Evolutionary conservation across 495 filamentous ascomycete species (phyloP), one percentile per base, ranked within the genome.

Genomic region (Trichocladium antarcticum): DNA sequence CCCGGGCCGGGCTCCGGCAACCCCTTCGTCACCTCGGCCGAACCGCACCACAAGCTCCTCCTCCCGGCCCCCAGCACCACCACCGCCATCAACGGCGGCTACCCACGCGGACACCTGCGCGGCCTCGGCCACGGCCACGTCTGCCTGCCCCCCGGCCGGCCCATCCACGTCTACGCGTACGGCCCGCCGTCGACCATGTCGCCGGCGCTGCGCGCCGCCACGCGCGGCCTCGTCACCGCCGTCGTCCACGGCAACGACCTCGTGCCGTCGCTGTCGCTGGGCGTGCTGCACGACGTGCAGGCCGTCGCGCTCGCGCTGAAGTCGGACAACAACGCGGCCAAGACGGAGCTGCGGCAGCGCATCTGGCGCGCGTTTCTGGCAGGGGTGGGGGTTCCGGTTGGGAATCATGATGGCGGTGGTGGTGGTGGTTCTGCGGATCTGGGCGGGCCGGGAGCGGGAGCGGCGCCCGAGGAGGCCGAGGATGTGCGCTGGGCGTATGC

Each of bases 161-260:
- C 78, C 38, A 81, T 87, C 34, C 84, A 86, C 58, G 84, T 86
- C 41, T 90, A 84, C 62, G 82, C 84, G 31, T 89, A 85, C 58
- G 85, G 85, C 3, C 82, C 85, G 9, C 83, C 85, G 9, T 77
- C 81, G 2, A 80, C 78, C 37, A 77, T 89, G 69, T 88, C 82
- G 1, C 76, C 82, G 0, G 76, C 80, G n/a, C 71, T 89, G 5
- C 77, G 82, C 34, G 74, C 77, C 41, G 80, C 79, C 15, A 88
- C 84, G 0, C 72, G 82, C n/a, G 83, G 81, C 3, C 70, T 89
- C 3, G 80, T 89, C 40, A 89, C 85, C 5, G 86, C 80, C 9
- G 71, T 84, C 19, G 74, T 89, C 19, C 79, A 87, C 56, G 81
- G 80, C 17, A 74, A 78, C 53, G 85, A 89, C 57, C 64, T 88